Percentiles rank a stretch among this genome's conserved stretches.
phyloP scores from a whole-genome alignment of 257 asterid genomes.

The Striga asiatica region DNA sequence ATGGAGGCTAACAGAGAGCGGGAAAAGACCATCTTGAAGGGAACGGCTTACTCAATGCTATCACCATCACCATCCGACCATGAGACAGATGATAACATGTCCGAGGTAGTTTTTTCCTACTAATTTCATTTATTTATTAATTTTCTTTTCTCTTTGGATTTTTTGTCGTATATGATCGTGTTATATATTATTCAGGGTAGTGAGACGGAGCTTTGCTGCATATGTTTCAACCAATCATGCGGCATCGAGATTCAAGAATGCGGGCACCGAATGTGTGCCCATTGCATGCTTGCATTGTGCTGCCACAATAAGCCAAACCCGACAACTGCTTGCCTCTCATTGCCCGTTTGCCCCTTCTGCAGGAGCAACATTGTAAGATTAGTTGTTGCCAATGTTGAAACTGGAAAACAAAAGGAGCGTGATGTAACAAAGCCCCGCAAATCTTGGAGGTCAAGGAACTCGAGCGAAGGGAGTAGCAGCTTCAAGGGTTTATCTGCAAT shows the following conservation, averaged over 20 bases:
- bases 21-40: conserved; percentile 64
- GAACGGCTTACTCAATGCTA: conserved; percentile 31
- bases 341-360: conserved; percentile 89
- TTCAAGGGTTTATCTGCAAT: conserved; percentile 67
- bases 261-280: conserved; percentile 94
- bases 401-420: conserved; percentile 27
- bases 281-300: conserved; percentile 79
- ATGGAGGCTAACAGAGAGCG: conserved; percentile 79
- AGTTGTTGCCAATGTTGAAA: conserved; percentile 45
- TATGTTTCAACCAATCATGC: conserved; percentile 90
- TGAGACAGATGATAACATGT: conserved; percentile 39
- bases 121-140: neutral
- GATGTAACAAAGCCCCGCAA: conserved; percentile 39
- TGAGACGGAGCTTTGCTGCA: conserved; percentile 76
- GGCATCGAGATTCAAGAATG: conserved; percentile 83
- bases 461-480: conserved; percentile 87
- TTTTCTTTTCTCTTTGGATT: neutral
- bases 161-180: neutral
- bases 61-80: conserved; percentile 56
- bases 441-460: conserved; percentile 57
- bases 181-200: conserved; percentile 32
- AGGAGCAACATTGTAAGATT: conserved; percentile 68
- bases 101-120: conserved; percentile 43
- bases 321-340: conserved; percentile 28
- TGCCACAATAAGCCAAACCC: conserved; percentile 92